Percentiles rank a stretch among this genome's conserved stretches.
phyloP scores from a whole-genome alignment of 2,329 filamentous ascomycete genomes.

The Parascedosporium putredinis region DNA sequence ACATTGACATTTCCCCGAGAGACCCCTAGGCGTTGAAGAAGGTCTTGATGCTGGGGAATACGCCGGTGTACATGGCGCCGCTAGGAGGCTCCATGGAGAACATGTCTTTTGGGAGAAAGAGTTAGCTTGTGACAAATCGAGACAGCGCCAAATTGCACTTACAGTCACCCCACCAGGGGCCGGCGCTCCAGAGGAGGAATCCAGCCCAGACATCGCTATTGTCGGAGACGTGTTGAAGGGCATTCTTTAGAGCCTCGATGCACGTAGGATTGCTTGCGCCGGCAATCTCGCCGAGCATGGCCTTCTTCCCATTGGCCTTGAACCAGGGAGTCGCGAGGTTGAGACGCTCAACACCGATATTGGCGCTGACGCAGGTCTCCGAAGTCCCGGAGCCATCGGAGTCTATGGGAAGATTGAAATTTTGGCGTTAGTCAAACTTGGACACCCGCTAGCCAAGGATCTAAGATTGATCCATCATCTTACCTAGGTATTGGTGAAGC shows the following conservation, averaged over 20 bases:
- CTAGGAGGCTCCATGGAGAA: slow-evolving; percentile 35
- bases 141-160: background rate
- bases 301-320: slow-evolving; percentile 41
- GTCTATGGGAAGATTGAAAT: slow-evolving; percentile 28
- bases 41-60: slow-evolving; percentile 5
- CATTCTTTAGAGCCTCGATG: slow-evolving; percentile 36
- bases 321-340: slow-evolving; percentile 43
- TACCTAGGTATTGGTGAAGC: slow-evolving; percentile 48
- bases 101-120: slow-evolving; percentile 20
- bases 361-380: slow-evolving; percentile 33
- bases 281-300: slow-evolving; percentile 47
- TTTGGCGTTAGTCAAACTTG: background rate
- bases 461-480: background rate
- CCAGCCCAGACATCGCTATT: slow-evolving; percentile 50
- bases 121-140: background rate
- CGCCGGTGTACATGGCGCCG: slow-evolving; percentile 18
- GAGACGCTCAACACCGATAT: slow-evolving; percentile 39
- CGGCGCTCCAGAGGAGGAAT: slow-evolving; percentile 46
- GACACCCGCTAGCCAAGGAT: background rate
- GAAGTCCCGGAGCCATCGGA: slow-evolving; percentile 40
- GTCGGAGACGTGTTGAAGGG: slow-evolving; percentile 40
- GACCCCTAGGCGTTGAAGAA: slow-evolving; percentile 3
- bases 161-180: slow-evolving; percentile 46
- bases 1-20: too few relatives aligned
- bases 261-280: slow-evolving; percentile 41